Percentiles rank a stretch among this genome's conserved stretches.
Conservation (phyloP, 2,329 filamentous ascomycete species). For the Verticillium nubilum region DNA sequence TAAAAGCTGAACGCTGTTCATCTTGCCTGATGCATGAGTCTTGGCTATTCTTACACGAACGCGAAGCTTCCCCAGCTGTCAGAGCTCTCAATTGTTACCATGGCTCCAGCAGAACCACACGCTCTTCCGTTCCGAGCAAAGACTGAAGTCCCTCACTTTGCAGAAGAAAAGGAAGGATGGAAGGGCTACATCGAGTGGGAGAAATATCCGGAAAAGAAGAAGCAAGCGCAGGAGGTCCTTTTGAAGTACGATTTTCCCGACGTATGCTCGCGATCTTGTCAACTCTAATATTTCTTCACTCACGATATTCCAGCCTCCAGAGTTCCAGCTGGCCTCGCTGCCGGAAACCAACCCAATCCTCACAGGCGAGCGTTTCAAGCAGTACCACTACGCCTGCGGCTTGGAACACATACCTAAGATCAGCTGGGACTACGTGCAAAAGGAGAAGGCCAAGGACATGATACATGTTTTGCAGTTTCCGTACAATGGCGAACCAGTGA, state of each 20-base stretch:
- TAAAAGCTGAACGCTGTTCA: background rate
- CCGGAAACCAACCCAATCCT: slow-evolving; percentile 54
- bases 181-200: slow-evolving; percentile 63
- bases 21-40: background rate
- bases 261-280: background rate
- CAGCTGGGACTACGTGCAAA: slow-evolving; percentile 48
- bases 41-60: background rate
- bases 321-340: slow-evolving; percentile 51
- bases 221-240: slow-evolving; percentile 47
- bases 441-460: slow-evolving; percentile 57
- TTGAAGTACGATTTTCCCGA: slow-evolving; percentile 1
- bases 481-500: slow-evolving; percentile 58
- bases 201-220: slow-evolving; percentile 62
- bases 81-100: background rate
- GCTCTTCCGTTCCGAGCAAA: background rate
- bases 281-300: background rate
- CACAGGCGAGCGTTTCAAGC: slow-evolving; percentile 50
- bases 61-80: background rate
- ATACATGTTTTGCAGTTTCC: slow-evolving; percentile 58
- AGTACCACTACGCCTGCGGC: slow-evolving; percentile 47
- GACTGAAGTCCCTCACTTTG: background rate
- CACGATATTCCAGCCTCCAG: slow-evolving; percentile 32
- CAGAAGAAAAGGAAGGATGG: background rate
- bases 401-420: slow-evolving; percentile 47
- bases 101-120: background rate